Evolutionary conservation across 2,329 filamentous ascomycete species (phyloP).

Genomic region (Alternaria novae-zelandiae): DNA sequence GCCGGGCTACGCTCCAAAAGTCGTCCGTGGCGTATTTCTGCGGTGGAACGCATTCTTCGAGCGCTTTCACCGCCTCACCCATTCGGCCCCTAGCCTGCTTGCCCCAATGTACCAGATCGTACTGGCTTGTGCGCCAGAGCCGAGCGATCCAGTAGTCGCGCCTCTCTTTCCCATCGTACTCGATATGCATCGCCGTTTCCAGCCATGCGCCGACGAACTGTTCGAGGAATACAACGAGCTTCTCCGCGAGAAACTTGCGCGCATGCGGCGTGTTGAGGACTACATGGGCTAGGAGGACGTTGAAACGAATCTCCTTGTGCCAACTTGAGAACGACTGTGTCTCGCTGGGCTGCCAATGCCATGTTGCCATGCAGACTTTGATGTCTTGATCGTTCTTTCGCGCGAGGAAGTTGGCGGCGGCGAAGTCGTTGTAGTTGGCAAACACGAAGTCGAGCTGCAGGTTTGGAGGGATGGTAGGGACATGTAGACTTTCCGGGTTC

Average conservation of each 20-base stretch:
- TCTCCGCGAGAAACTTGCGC: neutral
- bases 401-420: neutral
- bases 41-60: neutral
- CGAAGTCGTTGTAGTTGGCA: neutral
- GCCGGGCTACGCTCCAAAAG: neutral
- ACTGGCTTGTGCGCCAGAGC: neutral
- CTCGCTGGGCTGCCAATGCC: constrained; percentile 7
- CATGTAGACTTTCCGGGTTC: too few relatives aligned
- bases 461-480: too few relatives aligned
- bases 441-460: neutral
- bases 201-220: constrained; percentile 3
- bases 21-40: neutral
- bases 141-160: neutral
- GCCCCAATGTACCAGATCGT: neutral
- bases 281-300: constrained; percentile 2
- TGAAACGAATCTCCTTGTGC: constrained; percentile 1
- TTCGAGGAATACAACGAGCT: neutral
- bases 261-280: neutral
- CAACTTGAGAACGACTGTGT: constrained; percentile 4
- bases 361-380: neutral
- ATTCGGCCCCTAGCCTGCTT: neutral
- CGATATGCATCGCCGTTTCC: constrained; percentile 1
- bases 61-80: neutral
- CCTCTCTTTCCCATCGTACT: neutral
- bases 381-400: constrained; percentile 6